Base-by-base conservation (phyloP, 106 monocot genomes). In the Allium cepa region DNA sequence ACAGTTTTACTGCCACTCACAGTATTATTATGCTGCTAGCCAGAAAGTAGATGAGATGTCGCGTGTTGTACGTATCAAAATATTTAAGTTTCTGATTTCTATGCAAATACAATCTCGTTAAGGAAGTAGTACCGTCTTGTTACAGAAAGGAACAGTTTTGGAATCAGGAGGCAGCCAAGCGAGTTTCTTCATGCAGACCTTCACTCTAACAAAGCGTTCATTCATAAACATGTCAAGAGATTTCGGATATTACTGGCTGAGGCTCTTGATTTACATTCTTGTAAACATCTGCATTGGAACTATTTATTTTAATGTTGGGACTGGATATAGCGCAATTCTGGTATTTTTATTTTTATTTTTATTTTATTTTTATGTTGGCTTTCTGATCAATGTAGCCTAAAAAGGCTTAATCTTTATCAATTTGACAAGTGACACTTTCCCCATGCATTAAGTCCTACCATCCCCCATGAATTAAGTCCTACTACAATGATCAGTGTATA, bases 81-180 rank as follows among this genome's bases (percentile, higher is more conserved):
- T 12, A 36, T 36, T 36, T 13, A 4, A 16, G 14, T 8, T 18
- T 72, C 36, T 47, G 50, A 0, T 60, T 50, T 16, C 9, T 17
- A 7, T 17, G n/a, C 9, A 8, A 9, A 3, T 59, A 59, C 9
- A 17, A 18, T 59, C n/a, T 9, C 3, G 18, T 59, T 5, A 7
- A 9, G 2, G 18, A 59, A 8, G 7, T 17, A 8, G 10, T 2
- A 13, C 7, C 9, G 2, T 69, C 26, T 73, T 58, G 11, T 75
- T 78, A 72, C 87, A 95, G 94, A 96, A 91, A 79, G 95, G 95
- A 58, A 86, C 79, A 10, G 78, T 88, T 28, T 48, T 86, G 73
- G 81, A 91, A 66, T 61, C 85, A 53, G 83, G 91, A 50, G 91
- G 91, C 12, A 96, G 95, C 58, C 85, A 85, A 14, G 88, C 95